A percentile compares a stretch with the other conserved stretches of the same genome.
Conservation (phyloP, 2,329 filamentous ascomycete genomes). For the Ilyonectria destructans region DNA sequence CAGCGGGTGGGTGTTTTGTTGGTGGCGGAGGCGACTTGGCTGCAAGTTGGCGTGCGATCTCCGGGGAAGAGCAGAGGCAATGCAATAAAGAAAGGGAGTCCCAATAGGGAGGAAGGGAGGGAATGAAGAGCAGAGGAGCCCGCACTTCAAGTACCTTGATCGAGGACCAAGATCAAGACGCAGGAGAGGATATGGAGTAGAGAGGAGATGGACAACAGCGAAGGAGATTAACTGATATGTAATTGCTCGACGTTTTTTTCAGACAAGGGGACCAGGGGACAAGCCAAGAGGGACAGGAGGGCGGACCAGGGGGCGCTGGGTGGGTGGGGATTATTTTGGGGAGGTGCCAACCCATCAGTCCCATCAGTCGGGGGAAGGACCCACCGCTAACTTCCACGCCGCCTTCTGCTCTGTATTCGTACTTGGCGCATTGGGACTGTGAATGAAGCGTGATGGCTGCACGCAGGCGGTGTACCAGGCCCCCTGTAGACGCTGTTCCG, state of each 20-base stretch:
- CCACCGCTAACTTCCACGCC: not conserved
- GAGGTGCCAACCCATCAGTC: constrained; percentile 1
- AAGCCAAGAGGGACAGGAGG: constrained; percentile 5
- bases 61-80: not conserved
- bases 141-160: constrained; percentile 35
- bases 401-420: not conserved
- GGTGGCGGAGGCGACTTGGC: constrained; percentile 4
- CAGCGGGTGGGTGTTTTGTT: constrained; percentile 19
- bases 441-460: not conserved
- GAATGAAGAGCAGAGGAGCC: constrained; percentile 28
- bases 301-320: not conserved
- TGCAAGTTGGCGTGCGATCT: not conserved
- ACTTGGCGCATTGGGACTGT: not conserved
- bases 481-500: constrained; percentile 15
- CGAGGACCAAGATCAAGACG: constrained; percentile 36
- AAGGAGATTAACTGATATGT: constrained; percentile 54
- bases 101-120: constrained; percentile 5
- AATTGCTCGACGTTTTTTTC: constrained; percentile 50
- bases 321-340: constrained; percentile 12
- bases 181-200: constrained; percentile 13
- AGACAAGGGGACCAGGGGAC: constrained; percentile 36
- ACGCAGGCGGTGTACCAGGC: constrained; percentile 18
- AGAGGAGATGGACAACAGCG: constrained; percentile 33
- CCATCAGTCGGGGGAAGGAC: constrained; percentile 17
- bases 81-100: not conserved